Conservation (phyloP, 345 rosid species). For the Pistacia integerrima region DNA sequence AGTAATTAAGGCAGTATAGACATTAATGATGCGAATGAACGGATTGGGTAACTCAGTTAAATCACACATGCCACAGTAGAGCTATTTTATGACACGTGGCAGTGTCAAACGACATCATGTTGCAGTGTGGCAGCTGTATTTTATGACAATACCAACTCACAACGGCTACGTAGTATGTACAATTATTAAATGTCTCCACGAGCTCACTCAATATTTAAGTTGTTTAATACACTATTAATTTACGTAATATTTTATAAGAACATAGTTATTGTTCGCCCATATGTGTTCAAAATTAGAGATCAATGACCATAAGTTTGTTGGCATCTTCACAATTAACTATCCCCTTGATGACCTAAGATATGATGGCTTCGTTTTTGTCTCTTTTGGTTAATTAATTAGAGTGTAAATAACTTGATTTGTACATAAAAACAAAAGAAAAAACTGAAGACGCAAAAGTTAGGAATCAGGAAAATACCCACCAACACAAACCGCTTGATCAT, state of each 20-base stretch:
- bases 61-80: not conserved
- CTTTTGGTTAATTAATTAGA: not conserved
- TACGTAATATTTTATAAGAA: not conserved
- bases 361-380: not conserved
- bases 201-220: not conserved
- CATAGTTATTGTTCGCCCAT: not conserved
- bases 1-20: not conserved
- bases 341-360: slow-evolving; percentile 3
- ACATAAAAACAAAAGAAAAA: not conserved
- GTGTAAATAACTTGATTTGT: not conserved
- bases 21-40: not conserved
- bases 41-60: not conserved
- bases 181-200: not conserved
- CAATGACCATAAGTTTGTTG: not conserved
- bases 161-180: not conserved
- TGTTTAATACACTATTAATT: not conserved
- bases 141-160: not conserved
- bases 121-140: not conserved
- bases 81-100: not conserved
- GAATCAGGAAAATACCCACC: no score
- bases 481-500: not conserved
- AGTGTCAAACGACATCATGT: not conserved
- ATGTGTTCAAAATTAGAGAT: not conserved
- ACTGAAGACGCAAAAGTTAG: not conserved
- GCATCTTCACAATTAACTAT: not conserved